Evolutionary conservation across 108 stramenopile genomes (phyloP), one percentile per base, ranked within the genome.

Genomic region (Schizochytrium sp.): DNA sequence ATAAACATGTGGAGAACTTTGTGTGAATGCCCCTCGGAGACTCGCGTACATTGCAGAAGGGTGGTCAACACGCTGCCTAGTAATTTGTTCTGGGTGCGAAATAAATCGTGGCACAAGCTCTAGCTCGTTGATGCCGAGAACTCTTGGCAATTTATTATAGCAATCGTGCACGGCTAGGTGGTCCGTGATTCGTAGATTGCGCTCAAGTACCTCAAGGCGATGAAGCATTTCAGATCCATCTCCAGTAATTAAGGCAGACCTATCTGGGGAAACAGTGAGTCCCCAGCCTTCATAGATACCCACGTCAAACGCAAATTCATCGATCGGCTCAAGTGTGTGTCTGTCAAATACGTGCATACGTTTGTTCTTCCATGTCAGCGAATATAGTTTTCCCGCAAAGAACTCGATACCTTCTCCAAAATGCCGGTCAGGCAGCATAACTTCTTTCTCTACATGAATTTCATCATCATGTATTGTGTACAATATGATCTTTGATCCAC

Each of bases 231-330:
- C 76, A 47, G 76, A 83, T 13, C 76, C 76, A 28, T 83, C 76
- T 47, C 76, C 53, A 5, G 76, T 17, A 38, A 83, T 55, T 13
- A 83, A 53, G 50, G 45, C 47, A n/a, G 47, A 55, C 28, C 76
- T 17, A n/a, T 83, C 50, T 10, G 47, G 47, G 28, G 76, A 46
- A 2, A 55, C 76, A 28, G 76, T 83, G 50, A 83, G 53, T 5
- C 76, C 76, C 76, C 76, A 83, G 28, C 76, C 76, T 2, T 83
- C 76, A 38, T 83, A 55, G 50, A 83, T 83, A 53, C 76, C 76
- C 15, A 55, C 45, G 47, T 83, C 76, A 10, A 83, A 55, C 50
- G 49, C 0, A 2, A 83, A 55, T 5, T 5, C 53, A 10, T 83
- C 76, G 47, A 49, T 10, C 7, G 28, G 76, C 47, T 83, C 76